phyloP scores from a whole-genome alignment of 306 rosid species.

The Lupinus albus region DNA sequence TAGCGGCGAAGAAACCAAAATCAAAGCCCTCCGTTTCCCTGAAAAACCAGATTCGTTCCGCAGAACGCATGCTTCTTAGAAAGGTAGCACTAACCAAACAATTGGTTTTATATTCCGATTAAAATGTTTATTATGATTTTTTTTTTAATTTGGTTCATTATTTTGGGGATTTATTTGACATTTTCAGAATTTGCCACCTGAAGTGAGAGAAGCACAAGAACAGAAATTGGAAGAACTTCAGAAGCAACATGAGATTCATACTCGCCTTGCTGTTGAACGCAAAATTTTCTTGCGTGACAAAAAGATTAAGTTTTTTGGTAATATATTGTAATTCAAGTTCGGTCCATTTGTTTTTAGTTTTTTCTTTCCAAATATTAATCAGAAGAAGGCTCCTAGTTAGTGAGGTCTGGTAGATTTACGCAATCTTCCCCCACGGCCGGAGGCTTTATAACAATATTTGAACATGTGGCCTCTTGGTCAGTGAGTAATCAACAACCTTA shows the following conservation, averaged over 20 bases:
- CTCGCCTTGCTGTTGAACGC: constrained; percentile 83
- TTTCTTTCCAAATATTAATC: too few species aligned
- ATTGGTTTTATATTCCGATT: too few species aligned
- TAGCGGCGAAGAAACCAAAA: constrained; percentile 72
- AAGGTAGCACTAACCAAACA: constrained; percentile 58
- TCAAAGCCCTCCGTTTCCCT: constrained; percentile 79
- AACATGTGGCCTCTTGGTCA: too few species aligned
- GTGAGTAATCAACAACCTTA: too few species aligned
- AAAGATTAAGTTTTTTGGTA: constrained; percentile 92
- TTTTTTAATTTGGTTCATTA: neutral
- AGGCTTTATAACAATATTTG: too few species aligned
- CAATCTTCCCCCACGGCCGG: too few species aligned
- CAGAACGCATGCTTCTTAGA: constrained; percentile 90
- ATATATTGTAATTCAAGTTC: neutral
- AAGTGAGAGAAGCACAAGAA: constrained; percentile 73
- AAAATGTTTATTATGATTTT: too few species aligned
- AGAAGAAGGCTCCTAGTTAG: too few species aligned
- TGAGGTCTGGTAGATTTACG: too few species aligned
- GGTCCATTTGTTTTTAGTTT: too few species aligned
- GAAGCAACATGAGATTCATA: constrained; percentile 92
- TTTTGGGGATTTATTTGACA: neutral
- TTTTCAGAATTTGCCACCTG: constrained; percentile 67
- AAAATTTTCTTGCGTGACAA: constrained; percentile 76
- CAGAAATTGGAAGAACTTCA: constrained; percentile 76
- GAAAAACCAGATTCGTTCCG: constrained; percentile 94